Evolutionary conservation across 345 rosid genomes (phyloP), one percentile per base, ranked within the genome.

Genomic region (Syzygium jambos): DNA sequence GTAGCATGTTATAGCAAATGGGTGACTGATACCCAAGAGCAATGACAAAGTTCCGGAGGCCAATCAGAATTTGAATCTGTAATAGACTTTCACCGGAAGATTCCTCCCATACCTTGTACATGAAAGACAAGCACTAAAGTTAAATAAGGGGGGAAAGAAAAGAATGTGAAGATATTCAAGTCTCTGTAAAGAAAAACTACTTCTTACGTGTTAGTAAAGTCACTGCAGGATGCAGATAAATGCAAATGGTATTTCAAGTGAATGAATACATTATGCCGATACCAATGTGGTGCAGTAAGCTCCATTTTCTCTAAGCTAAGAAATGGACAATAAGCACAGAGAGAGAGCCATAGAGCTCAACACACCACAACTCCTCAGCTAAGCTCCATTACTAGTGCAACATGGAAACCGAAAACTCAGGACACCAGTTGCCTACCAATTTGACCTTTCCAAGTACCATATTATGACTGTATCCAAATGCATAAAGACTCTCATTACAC

Each of bases 41-140:
- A 91, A 94, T 89, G 85, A 98, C 98, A 93, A 96, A 96, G 92
- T 94, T 94, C 86, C 95, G 94, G 89, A 98, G 90, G 87, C 99
- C 99, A 92, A 95, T 96, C 87, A 98, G 98, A 92, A 98, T 96
- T 91, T 98, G 99, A 91, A 98, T 98, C 92, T 95, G 98, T 55
- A 98, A 93, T 92, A 98, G 99, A 91, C 98, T 96, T 93, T 98
- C 99, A 83, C 98, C 96, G 86, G 97, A 92, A 89, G 98, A 95
- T 91, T 95, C 99, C 93, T 96, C 99, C 99, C 99, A 98, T 53
- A 95, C 93, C 99, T 96, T 91, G 84, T 52, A 53, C 86, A 85
- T 87, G 89, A 91, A 54, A 85, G 8, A 59, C 7, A 59, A 61
- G 55, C 27, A 89, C n/a, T 65, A 87, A 84, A 68, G 52, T 21